Conservation (phyloP, 2,329 filamentous ascomycete genomes). For the Lomentospora prolificans region DNA sequence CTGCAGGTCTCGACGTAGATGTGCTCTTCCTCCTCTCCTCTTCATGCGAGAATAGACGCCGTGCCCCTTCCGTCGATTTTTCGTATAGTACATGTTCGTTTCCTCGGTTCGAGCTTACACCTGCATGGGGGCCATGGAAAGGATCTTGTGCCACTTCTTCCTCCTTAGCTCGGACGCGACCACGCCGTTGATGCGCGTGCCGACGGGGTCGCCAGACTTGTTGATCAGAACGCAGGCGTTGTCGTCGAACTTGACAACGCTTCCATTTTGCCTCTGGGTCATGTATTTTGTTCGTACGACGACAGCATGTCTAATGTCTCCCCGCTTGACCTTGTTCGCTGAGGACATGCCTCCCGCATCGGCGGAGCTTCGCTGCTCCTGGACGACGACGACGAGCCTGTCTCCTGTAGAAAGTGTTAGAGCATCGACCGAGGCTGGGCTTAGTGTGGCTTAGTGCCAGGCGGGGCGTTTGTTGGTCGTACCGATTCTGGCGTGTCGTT, state of each 20-base stretch:
- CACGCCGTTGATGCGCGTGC: conserved; percentile 82
- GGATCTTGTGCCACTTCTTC: conserved; percentile 97
- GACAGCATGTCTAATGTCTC: conserved; percentile 92
- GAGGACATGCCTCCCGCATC: conserved; percentile 61
- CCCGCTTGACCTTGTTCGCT: conserved; percentile 89
- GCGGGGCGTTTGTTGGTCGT: too few relatives aligned
- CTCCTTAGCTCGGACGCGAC: conserved; percentile 82
- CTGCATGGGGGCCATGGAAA: conserved; percentile 78
- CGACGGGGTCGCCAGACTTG: conserved; percentile 92
- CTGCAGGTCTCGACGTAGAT: not conserved
- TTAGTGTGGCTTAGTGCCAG: too few relatives aligned
- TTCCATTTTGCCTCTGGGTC: conserved; percentile 78
- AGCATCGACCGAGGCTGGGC: too few relatives aligned
- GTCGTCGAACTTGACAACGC: conserved; percentile 87
- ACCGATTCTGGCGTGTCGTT: conserved; percentile 83
- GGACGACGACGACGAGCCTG: conserved; percentile 92
- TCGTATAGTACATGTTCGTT: not conserved
- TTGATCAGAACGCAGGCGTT: conserved; percentile 97
- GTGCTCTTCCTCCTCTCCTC: not conserved
- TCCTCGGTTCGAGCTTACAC: conserved; percentile 27
- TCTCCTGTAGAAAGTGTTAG: conserved; percentile 52
- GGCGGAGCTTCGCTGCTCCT: conserved; percentile 80
- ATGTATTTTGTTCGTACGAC: conserved; percentile 88
- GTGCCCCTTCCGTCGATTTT: not conserved
- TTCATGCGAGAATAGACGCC: not conserved